Conservation (phyloP, 2,329 filamentous ascomycete species). For the Aspergillus chevalieri region DNA sequence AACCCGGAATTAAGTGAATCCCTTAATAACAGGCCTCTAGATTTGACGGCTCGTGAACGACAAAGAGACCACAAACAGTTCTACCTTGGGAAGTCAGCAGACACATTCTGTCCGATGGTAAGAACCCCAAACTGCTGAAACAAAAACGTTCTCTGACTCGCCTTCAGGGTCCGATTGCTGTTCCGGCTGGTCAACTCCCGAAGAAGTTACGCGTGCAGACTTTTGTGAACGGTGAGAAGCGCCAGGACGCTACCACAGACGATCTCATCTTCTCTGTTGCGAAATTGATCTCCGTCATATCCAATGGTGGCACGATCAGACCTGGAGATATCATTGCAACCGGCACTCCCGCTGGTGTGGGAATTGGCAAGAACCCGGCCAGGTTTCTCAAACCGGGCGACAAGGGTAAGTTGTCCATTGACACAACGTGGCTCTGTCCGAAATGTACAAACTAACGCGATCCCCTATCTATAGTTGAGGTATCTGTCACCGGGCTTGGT, state of each 20-base stretch:
- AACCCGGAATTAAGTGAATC: neutral
- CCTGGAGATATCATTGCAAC: slow-evolving; percentile 48
- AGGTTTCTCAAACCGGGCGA: neutral
- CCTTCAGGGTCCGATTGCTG: slow-evolving; percentile 44
- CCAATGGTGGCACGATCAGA: slow-evolving; percentile 46
- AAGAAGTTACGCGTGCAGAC: slow-evolving; percentile 39
- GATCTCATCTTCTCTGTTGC: slow-evolving; percentile 49
- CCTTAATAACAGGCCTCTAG: slow-evolving; percentile 13
- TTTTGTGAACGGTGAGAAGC: slow-evolving; percentile 46
- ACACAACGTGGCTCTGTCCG: neutral
- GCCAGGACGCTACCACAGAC: slow-evolving; percentile 45
- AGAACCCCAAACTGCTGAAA: neutral
- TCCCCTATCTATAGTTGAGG: slow-evolving; percentile 34
- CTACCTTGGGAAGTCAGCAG: slow-evolving; percentile 52
- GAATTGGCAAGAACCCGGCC: slow-evolving; percentile 31
- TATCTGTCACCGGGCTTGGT: slow-evolving; percentile 40
- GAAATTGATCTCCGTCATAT: slow-evolving; percentile 43
- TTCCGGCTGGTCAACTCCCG: slow-evolving; percentile 43
- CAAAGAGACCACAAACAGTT: slow-evolving; percentile 57
- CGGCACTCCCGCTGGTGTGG: slow-evolving; percentile 46
- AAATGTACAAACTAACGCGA: slow-evolving; percentile 33
- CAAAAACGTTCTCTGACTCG: too few relatives aligned
- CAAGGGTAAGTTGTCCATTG: slow-evolving; percentile 1
- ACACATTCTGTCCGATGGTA: slow-evolving; percentile 51
- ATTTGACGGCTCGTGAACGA: slow-evolving; percentile 50